Evolutionary conservation across 2,329 filamentous ascomycete species (phyloP), one percentile per base, ranked within the genome.

Genomic region (Talaromyces sp.): DNA sequence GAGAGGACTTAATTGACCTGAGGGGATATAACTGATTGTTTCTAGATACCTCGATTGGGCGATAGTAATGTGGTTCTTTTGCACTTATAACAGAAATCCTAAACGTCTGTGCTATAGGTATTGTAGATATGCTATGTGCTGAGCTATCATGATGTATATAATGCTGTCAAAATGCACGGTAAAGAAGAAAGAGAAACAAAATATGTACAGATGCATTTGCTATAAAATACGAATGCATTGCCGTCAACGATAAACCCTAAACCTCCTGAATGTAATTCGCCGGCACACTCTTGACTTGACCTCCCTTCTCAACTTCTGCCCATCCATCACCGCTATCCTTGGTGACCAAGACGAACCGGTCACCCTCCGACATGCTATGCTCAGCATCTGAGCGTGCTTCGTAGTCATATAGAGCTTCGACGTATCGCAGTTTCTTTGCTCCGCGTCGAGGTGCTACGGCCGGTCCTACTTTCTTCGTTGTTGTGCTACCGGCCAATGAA

Each of bases 301-400:
- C 93, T 19, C 92, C 93, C 77, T 92, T 93, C 81, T 98, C 95
- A 19, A 99, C 95, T 80, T 98, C 95, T 33, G 89, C 92, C 95
- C 95, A 99, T 0, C 95, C 95, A 80, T 98, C 95, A 1, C 95
- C 95, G 0, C 88, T 85, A 74, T 98, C 94, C 64, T 91, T 88
- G 72, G 89, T 93, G 67, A 97, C 88, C 37, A 99, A 82, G 45
- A 99, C 93, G 72, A 99, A 96, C 60, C 88, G 86, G 78, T 99
- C 95, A 0, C 95, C 95, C 77, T 96, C 94, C 0, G 77, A 76
- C 92, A 99, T 99, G 72, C 85, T 92, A 77, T 94, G 93, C 79
- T 99, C 95, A 8, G 87, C 86, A 6, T 96, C 92, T 69, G 88
- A 93, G 72, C 92, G 89, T 19, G 94, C 92, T 60, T 88, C 84